Evolutionary conservation across 2,329 filamentous ascomycete species (phyloP), one percentile per base, ranked within the genome.

Genomic region (Pyrenophora tritici-repentis): DNA sequence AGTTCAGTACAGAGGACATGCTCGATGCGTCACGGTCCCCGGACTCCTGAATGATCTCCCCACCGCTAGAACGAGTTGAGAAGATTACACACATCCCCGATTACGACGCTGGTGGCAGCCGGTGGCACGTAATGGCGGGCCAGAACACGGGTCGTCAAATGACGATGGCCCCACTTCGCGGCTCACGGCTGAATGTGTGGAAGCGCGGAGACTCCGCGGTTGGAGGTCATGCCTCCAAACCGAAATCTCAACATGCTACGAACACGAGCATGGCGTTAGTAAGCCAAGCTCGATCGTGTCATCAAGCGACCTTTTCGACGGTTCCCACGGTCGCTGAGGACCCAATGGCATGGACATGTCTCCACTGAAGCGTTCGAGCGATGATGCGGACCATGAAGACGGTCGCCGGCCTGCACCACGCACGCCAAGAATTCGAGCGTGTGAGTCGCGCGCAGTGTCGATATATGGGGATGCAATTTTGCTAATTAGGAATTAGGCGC

Each of bases 271-370:
- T 35, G 33, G 33, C 33, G 33, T 35, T 17, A 20, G n/a, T 35
- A 35, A 16, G 33, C 33, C 26, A 29, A 29, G 26, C 26, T 29
- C 10, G 26, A 4, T 29, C 26, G 26, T 10, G 26, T 29, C 26
- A 12, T 29, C 36, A 31, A 52, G 49, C 39, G 43, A 55, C 57
- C 47, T 34, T 22, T 29, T 29, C 47, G 47, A 55, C 56, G 20
- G 48, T 43, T 47, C 26, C 32, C 32, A 33, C 29, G 4, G 12
- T 42, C 36, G 49, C 26, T 29, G 37, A 48, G 47, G 54, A 41
- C 47, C 51, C 43, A 47, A 68, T 69, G 64, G 63, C 72, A 91
- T 87, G 65, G 94, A 76, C 17, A 90, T 84, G 75, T 94, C 89
- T 56, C 59, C 59, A 43, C 56, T 59, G 49, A 68, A 70, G 59